Conservation (phyloP, 176 grass and related monocot species). For the Raddia guianensis region DNA sequence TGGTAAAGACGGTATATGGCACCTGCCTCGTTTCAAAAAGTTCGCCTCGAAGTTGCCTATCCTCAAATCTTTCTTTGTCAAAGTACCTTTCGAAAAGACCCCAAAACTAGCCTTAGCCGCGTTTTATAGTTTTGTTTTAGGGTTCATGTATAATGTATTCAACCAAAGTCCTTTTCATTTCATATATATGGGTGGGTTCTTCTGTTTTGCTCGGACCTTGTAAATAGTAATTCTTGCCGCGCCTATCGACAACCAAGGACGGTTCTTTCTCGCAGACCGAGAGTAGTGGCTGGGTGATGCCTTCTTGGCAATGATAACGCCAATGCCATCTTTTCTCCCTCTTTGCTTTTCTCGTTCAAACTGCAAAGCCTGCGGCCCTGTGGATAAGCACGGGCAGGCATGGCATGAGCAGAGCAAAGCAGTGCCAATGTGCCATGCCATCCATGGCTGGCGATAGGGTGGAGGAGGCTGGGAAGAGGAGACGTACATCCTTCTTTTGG, state of each 20-base stretch:
- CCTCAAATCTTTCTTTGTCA: conserved; percentile 20
- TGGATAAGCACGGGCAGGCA: conserved; percentile 22
- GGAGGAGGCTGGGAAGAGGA: not conserved
- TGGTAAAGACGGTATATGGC: not conserved
- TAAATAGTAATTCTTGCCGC: not conserved
- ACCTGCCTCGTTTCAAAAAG: not conserved
- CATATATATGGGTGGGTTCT: too few relatives aligned
- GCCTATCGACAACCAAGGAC: not conserved
- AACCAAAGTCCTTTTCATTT: not conserved
- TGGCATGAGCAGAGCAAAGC: not conserved
- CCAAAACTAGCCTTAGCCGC: not conserved
- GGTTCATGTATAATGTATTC: conserved; percentile 7
- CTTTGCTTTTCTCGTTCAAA: not conserved
- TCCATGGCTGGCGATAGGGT: not conserved
- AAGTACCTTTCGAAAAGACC: conserved; percentile 21
- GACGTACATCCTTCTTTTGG: not conserved
- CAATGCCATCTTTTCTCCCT: not conserved
- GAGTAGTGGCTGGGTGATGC: not conserved
- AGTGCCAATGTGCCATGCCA: not conserved
- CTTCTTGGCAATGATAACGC: not conserved
- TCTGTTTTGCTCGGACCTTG: not conserved
- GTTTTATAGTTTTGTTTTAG: not conserved
- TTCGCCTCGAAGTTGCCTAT: conserved; percentile 20
- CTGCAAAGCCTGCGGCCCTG: not conserved
- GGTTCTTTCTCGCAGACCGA: not conserved